Percentiles rank a stretch among this genome's conserved stretches.
phyloP scores from a whole-genome alignment of 345 rosid species.

The Luvunga scandens region DNA sequence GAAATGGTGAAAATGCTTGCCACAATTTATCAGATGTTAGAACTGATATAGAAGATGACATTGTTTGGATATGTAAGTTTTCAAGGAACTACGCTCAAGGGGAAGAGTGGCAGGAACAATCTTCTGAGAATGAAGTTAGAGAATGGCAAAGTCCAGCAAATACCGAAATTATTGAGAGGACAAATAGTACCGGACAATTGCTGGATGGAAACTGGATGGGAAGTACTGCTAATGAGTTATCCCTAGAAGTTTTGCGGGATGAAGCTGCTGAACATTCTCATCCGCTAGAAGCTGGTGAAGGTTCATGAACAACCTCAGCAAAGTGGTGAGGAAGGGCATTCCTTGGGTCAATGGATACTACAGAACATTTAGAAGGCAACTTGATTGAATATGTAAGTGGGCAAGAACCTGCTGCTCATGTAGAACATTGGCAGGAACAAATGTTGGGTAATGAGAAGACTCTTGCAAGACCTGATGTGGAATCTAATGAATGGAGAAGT shows the following conservation, averaged over 20 bases:
- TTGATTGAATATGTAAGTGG: slow-evolving; percentile 25
- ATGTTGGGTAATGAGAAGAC: slow-evolving; percentile 37
- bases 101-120: slow-evolving; percentile 45
- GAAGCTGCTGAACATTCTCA: slow-evolving; percentile 21
- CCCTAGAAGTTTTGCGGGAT: slow-evolving; percentile 25
- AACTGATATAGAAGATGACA: slow-evolving; percentile 33
- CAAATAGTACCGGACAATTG: slow-evolving; percentile 32
- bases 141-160: slow-evolving; percentile 29
- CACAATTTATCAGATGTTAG: slow-evolving; percentile 30
- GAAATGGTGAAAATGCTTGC: slow-evolving; percentile 32
- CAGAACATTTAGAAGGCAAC: slow-evolving; percentile 32
- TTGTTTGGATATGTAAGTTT: slow-evolving; percentile 31
- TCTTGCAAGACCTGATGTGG: slow-evolving; percentile 34
- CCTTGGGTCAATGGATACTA: slow-evolving; percentile 16
- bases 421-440: slow-evolving; percentile 36
- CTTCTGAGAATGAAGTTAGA: slow-evolving; percentile 39
- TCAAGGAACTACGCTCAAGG: slow-evolving; percentile 39
- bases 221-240: slow-evolving; percentile 23
- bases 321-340: slow-evolving; percentile 25
- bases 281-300: slow-evolving; percentile 21
- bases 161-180: slow-evolving; percentile 32
- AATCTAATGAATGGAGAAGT: slow-evolving; percentile 40
- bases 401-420: slow-evolving; percentile 32
- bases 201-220: slow-evolving; percentile 28
- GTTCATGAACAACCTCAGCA: slow-evolving; percentile 30